Conservation (phyloP, 2,329 filamentous ascomycete species). For the Neurospora sp. region DNA sequence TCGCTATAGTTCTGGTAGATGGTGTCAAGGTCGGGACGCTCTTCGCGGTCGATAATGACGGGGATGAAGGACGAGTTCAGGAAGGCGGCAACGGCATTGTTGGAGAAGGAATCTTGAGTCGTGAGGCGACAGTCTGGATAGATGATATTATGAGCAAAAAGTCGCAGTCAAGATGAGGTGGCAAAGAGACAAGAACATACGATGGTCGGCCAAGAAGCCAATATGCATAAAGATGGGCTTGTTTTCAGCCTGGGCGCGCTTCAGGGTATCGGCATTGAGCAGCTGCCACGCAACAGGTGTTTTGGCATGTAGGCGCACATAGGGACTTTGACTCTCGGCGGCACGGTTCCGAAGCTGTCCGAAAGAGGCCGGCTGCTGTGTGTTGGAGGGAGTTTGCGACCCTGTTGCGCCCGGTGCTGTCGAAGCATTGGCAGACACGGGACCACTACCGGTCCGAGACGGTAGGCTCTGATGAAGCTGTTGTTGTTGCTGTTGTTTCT, state of each 20-base stretch:
- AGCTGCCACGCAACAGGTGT: slow-evolving; percentile 90
- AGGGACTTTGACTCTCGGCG: slow-evolving; percentile 36
- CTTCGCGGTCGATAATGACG: slow-evolving; percentile 86
- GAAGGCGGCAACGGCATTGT: slow-evolving; percentile 66
- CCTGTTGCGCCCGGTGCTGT: not conserved
- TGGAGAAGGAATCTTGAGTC: slow-evolving; percentile 83
- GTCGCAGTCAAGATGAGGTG: not conserved
- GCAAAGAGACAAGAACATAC: slow-evolving; percentile 40
- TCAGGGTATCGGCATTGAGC: slow-evolving; percentile 67
- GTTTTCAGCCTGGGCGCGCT: slow-evolving; percentile 69
- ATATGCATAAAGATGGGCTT: slow-evolving; percentile 89
- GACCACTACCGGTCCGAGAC: not conserved
- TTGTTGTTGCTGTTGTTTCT: not conserved
- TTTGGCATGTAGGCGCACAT: slow-evolving; percentile 61
- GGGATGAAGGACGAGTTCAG: slow-evolving; percentile 85
- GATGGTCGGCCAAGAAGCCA: slow-evolving; percentile 91
- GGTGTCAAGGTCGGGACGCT: slow-evolving; percentile 84
- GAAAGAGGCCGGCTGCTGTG: not conserved
- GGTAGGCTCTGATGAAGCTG: not conserved
- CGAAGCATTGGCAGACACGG: not conserved
- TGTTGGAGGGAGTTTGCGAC: not conserved
- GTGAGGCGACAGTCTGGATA: slow-evolving; percentile 75
- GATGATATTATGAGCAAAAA: not conserved
- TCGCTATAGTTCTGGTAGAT: slow-evolving; percentile 99
- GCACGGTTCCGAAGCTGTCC: slow-evolving; percentile 26